Evolutionary conservation across 1,284 basidiomycete species (phyloP), one percentile per base, ranked within the genome.

Genomic region (Amylostereum areolatum): DNA sequence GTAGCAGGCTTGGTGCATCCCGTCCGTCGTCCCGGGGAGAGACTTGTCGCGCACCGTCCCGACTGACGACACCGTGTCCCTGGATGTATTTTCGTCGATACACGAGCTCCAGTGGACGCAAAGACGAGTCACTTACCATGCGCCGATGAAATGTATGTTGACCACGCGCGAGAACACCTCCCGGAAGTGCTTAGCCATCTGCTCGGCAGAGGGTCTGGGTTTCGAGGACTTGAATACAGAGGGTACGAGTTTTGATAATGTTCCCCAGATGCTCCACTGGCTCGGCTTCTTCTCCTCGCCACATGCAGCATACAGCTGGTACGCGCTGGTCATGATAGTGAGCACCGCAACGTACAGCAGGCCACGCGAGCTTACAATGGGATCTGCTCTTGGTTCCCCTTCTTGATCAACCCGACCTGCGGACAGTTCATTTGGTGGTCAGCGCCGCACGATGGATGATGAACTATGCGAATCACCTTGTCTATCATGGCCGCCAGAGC

Each of bases 71-170:
- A 62, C 61, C 9, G 61, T 62, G 49, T 64, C 61, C 61, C 61
- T 63, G 42, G 41, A 28, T 10, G 3, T 4, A 37, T 5, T 12
- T 7, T 4, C 5, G 11, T 11, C 29, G 12, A 33, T 27, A 31
- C 27, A 29, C n/a, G n/a, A n/a, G n/a, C n/a, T n/a, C 32, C 24
- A 51, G 41, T 30, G 8, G n/a, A 46, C 46, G 10, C 24, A 9
- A 4, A 18, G 11, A 30, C 2, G 12, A 29, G 7, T 6, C 41
- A 52, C 61, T 3, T 52, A 71, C 69, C 70, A 71, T 3, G 53
- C 66, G n/a, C 69, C 69, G 6, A 71, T 53, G 45, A 68, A 71
- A 54, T 70, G 69, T 1, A 69, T 60, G 31, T 50, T 51, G 2
- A 66, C 65, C 24, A 56, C 41, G 0, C 41, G 29, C 4, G 55